Base-by-base conservation (phyloP, 331 rosid genomes). In the Rosa hybrid region DNA sequence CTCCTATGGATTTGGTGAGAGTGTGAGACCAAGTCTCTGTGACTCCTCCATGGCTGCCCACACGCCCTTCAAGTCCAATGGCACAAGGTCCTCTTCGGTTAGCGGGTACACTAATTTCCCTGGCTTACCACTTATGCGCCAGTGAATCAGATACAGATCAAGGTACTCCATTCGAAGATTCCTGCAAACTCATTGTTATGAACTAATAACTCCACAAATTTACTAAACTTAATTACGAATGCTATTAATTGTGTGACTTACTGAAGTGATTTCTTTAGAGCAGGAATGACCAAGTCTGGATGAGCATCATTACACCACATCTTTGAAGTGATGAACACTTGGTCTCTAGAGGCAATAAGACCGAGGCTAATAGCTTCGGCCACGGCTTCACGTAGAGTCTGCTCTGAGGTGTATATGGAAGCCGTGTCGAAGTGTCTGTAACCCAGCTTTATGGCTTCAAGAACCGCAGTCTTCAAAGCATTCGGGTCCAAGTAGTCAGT, bases 381-480 rank as follows among this genome's bases (percentile, higher is more conserved):
- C 18, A 90, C 46, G 73, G 87, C 94, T 62, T 88, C 92, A 0
- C 92, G 89, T 0, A 91, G 87, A 56, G 88, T 86, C 42, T 82
- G 84, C 67, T 90, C 94, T 0, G 92, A 88, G 20, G 90, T 89
- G 82, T 91, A 91, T 0, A 87, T 74, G 12, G 90, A 49, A 48
- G 97, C 93, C 4, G 94, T 88, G 18, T 90, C 94, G 41, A 91
- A 88, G 69, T 91, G 94, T 12, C 91, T 72, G 80, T 91, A 91
- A 4, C 94, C 94, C 1, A 85, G 81, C 46, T 57, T 87, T 23
- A 90, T 81, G 54, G 94, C 97, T 54, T 91, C 94, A 1, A 88
- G 42, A 50, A 87, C 85, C 0, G 92, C 90, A 2, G 63, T 77
- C 23, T 85, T 88, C 17, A 89, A 68, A 62, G 81, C 77, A 6